Base-by-base conservation (phyloP, 108 stramenopile genomes). In the Pseudonitzschia delicatissima region DNA sequence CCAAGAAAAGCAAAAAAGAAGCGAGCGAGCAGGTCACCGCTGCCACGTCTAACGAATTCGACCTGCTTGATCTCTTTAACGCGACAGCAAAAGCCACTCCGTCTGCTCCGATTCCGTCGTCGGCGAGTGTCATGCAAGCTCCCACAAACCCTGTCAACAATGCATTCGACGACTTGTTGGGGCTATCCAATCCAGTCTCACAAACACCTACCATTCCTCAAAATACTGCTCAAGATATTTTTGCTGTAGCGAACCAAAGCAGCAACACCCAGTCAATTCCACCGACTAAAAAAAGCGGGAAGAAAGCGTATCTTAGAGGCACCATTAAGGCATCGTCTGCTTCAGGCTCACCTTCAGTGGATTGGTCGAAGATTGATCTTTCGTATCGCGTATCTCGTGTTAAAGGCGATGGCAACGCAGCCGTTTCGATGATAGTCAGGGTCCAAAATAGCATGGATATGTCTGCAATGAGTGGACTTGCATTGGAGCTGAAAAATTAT, bases 81-180 rank as follows among this genome's bases (percentile, higher is more conserved):
- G 60, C 60, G 18, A 40, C 66, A 37, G 42, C 31, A 4, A 25
- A 35, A 67, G 44, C 60, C 12, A 36, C 47, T 27, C 13, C 40
- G 12, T 52, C 60, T 31, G 37, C 45, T n/a, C 13, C 47, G 12
- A 28, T 31, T 15, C 12, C 31, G 26, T 47, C 68, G 13, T 57
- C 57, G 12, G 61, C 37, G 52, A 39, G 48, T 57, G 15, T 36
- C 2, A 58, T 40, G 31, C 64, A 53, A 45, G 45, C 18, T 11
- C 36, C 37, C 20, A 36, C 20, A 28, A 84, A 81, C 63, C 57
- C 85, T 3, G 81, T 87, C 42, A 77, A 73, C 64, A 73, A 58
- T 63, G 87, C 87, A 45, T 93, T 93, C 69, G 92, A 87, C 50
- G 92, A 88, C 72, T 72, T 93, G 20, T 68, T 90, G 11, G 83